phyloP scores from a whole-genome alignment of 768 basidiomycete species.

The Crepidotus variabilis region DNA sequence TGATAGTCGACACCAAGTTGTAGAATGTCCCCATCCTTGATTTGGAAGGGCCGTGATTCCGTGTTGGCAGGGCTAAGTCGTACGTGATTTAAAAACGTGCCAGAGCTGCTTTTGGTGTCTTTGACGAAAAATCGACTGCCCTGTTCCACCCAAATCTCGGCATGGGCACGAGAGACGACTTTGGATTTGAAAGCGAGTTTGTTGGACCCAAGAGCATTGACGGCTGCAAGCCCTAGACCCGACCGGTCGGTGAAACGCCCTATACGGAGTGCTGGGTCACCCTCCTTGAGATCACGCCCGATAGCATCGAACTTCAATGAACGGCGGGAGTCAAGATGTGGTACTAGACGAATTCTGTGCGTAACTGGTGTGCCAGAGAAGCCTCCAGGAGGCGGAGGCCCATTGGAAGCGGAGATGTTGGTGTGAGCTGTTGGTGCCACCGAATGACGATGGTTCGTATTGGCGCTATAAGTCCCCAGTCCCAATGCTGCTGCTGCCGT shows the following conservation, averaged over 20 bases:
- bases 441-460: neutral
- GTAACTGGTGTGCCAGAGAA: slow-evolving; percentile 10
- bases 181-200: slow-evolving; percentile 95
- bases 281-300: slow-evolving; percentile 73
- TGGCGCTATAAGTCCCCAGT: slow-evolving; percentile 10
- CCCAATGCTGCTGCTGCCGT: slow-evolving; percentile 22
- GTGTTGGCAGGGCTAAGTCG: slow-evolving; percentile 79
- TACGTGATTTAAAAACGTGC: slow-evolving; percentile 95
- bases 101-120: slow-evolving; percentile 86
- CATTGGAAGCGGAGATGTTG: slow-evolving; percentile 2
- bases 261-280: slow-evolving; percentile 73
- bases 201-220: slow-evolving; percentile 67
- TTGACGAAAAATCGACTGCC: slow-evolving; percentile 77
- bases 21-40: slow-evolving; percentile 92
- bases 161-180: slow-evolving; percentile 91
- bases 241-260: slow-evolving; percentile 92
- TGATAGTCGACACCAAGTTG: slow-evolving; percentile 98
- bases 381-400: slow-evolving; percentile 8
- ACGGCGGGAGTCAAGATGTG: slow-evolving; percentile 87
- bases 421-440: slow-evolving; percentile 2
- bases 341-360: slow-evolving; percentile 90
- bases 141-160: slow-evolving; percentile 84
- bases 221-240: slow-evolving; percentile 59
- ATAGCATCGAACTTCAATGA: slow-evolving; percentile 93
- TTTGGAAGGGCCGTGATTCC: slow-evolving; percentile 70